Evolutionary conservation across 2,329 filamentous ascomycete genomes (phyloP).

Genomic region (Stagonosporopsis vannaccii): DNA sequence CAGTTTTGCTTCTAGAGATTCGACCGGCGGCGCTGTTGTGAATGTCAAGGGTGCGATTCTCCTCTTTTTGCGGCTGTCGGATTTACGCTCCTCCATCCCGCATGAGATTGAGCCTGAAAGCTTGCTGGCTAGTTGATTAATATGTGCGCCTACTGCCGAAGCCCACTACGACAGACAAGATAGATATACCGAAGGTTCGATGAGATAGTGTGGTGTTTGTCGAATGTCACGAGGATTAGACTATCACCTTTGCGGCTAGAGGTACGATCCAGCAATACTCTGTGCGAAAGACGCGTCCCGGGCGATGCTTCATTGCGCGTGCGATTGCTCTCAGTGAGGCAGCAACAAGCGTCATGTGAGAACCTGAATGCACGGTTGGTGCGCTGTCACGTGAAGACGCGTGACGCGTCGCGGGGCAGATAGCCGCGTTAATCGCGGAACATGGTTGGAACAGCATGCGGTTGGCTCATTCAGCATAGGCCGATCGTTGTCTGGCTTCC

Average conservation of each 20-base stretch:
- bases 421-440: background rate
- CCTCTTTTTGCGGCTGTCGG: conserved; percentile 5
- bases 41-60: background rate
- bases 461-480: background rate
- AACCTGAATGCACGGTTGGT: background rate
- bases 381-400: conserved; percentile 4
- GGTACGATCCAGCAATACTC: background rate
- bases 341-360: background rate
- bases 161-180: background rate
- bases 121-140: background rate
- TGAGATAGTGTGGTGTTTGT: background rate
- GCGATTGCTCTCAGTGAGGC: background rate
- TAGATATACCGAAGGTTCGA: background rate
- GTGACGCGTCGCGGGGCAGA: conserved; percentile 5
- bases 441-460: background rate
- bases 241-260: background rate
- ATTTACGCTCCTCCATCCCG: background rate
- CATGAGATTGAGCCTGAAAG: background rate
- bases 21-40: background rate
- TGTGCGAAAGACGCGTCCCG: background rate
- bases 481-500: background rate
- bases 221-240: background rate
- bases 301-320: background rate
- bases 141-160: background rate
- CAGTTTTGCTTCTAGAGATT: background rate